These are phyloP conservation scores for Sphenostylis stenocarpa DNA, from an alignment of 306 rosid genomes.

Conservation along the genomic window DNA sequence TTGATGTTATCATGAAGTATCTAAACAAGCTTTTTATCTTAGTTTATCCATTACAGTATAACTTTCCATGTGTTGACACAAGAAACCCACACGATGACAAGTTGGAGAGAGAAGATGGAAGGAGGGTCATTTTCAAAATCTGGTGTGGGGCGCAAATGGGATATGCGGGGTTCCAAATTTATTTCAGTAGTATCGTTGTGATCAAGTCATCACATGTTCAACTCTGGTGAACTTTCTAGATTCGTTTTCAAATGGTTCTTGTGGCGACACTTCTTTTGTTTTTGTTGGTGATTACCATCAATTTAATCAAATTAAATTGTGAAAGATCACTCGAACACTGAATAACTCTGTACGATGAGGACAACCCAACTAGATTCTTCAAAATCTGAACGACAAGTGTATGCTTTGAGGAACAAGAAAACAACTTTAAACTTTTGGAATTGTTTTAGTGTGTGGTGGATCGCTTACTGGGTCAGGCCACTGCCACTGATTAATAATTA, in stretches of 20 bases:
- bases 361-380: conserved; percentile 10
- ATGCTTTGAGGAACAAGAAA: not conserved
- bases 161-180: not conserved
- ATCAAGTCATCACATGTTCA: not conserved
- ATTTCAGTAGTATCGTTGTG: not conserved
- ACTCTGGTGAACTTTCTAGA: conserved; percentile 17
- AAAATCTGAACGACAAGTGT: not conserved
- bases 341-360: not conserved
- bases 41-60: not conserved
- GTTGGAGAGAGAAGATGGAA: not conserved
- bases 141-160: not conserved
- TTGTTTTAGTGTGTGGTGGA: not conserved
- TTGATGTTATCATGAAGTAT: not conserved
- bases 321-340: not conserved
- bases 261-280: not conserved
- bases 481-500: no score
- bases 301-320: not conserved
- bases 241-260: not conserved
- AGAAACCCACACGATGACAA: not conserved
- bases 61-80: not conserved
- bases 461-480: not conserved
- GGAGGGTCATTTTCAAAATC: conserved; percentile 13
- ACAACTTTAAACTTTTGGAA: not conserved
- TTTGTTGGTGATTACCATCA: not conserved
- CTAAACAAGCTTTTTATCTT: not conserved